These are phyloP conservation scores for Prunus mongolica DNA, from an alignment of 306 rosid genomes.

Conservation along the genomic window DNA sequence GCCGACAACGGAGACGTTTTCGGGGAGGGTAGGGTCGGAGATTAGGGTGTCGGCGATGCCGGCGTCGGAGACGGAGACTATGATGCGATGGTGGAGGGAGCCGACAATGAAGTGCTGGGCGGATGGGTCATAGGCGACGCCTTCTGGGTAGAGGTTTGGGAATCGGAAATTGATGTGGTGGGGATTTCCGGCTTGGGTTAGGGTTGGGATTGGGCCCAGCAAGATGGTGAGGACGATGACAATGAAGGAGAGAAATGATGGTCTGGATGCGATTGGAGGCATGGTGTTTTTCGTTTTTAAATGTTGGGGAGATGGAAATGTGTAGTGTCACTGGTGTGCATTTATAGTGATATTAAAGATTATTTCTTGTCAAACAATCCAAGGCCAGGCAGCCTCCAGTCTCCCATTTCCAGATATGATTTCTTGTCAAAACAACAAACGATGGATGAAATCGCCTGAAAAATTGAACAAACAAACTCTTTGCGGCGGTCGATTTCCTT, in stretches of 20 bases:
- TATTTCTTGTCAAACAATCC: constrained; percentile 13
- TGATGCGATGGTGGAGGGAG: constrained; percentile 46
- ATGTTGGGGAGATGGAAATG: neutral
- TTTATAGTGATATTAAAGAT: neutral
- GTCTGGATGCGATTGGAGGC: constrained; percentile 8
- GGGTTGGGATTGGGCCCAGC: constrained; percentile 1
- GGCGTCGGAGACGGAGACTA: constrained; percentile 65
- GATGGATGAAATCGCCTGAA: too few relatives aligned
- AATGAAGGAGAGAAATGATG: neutral
- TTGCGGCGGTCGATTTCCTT: neutral
- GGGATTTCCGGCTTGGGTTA: constrained; percentile 29
- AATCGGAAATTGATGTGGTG: constrained; percentile 70
- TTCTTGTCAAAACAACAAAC: constrained; percentile 14
- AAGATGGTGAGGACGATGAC: constrained; percentile 19
- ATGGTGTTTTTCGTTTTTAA: neutral
- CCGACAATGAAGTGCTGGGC: constrained; percentile 70
- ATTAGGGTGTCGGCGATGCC: constrained; percentile 62
- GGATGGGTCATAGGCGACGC: constrained; percentile 60
- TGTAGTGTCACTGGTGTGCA: neutral
- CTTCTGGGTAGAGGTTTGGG: constrained; percentile 73
- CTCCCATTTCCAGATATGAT: neutral
- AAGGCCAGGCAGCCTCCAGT: neutral
- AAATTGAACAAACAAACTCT: neutral
- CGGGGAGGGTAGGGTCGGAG: constrained; percentile 59
- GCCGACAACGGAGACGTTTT: constrained; percentile 57